Evolutionary conservation across 208 protist species (phyloP).

Genomic region (Trypanosoma rangeli): DNA sequence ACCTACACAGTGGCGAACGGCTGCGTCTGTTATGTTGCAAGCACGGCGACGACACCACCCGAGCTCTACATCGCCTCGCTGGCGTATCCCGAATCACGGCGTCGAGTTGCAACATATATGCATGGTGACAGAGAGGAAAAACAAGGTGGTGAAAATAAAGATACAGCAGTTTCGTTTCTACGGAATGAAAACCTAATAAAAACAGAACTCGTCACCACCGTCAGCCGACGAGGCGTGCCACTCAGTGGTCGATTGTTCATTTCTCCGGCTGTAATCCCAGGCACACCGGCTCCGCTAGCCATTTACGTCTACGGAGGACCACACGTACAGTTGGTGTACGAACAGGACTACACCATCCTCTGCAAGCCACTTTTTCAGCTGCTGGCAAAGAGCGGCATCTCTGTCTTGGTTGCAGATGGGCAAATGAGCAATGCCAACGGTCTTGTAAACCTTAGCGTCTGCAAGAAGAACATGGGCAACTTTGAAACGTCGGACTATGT

Average conservation of each 20-base stretch:
- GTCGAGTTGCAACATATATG: background rate
- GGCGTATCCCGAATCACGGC: slow-evolving; percentile 3
- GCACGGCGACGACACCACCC: slow-evolving; percentile 39
- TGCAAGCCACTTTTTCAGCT: slow-evolving; percentile 59
- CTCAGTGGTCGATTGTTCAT: slow-evolving; percentile 72
- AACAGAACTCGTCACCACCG: slow-evolving; percentile 53
- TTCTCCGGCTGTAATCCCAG: slow-evolving; percentile 28
- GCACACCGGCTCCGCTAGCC: slow-evolving; percentile 46
- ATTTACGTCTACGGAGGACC: slow-evolving; percentile 88
- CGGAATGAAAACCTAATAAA: slow-evolving; percentile 31
- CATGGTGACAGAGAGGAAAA: background rate
- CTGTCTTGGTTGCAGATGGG: slow-evolving; percentile 81
- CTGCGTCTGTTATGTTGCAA: slow-evolving; percentile 55
- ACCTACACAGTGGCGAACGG: slow-evolving; percentile 37
- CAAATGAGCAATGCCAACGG: slow-evolving; percentile 86
- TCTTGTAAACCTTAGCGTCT: slow-evolving; percentile 70
- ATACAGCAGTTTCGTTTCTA: background rate
- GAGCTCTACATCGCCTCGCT: slow-evolving; percentile 42
- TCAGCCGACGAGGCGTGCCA: slow-evolving; percentile 64
- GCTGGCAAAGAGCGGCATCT: slow-evolving; percentile 68
- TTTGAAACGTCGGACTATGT: slow-evolving; percentile 89
- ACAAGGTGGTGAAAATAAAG: background rate
- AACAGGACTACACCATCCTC: slow-evolving; percentile 51
- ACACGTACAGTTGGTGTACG: slow-evolving; percentile 82
- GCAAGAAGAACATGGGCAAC: slow-evolving; percentile 82